Evolutionary conservation across 441 rosid genomes (phyloP).

Genomic region (Adansonia grandidieri): DNA sequence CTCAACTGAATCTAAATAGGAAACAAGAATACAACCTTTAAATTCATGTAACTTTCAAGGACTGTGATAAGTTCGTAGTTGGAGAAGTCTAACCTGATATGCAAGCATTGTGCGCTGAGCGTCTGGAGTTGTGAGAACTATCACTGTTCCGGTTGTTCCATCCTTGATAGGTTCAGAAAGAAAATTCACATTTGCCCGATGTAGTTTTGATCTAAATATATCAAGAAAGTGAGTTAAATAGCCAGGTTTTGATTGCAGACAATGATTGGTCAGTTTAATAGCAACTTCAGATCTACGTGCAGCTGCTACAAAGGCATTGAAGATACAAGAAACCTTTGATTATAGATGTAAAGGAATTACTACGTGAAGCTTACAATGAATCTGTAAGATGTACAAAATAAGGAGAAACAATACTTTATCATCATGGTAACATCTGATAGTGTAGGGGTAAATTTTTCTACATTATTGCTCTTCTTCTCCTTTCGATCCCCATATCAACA

Average conservation of each 20-base stretch:
- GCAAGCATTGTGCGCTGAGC: conserved; percentile 99
- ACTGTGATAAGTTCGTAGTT: background rate
- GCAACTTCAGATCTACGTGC: background rate
- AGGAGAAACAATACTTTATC: conserved; percentile 5
- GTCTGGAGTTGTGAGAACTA: conserved; percentile 94
- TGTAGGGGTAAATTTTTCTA: background rate
- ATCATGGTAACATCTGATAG: background rate
- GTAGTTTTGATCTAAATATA: conserved; percentile 68
- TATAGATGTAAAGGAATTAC: background rate
- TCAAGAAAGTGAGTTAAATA: conserved; percentile 6
- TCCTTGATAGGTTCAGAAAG: conserved; percentile 83
- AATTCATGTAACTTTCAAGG: conserved; percentile 10
- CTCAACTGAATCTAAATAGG: background rate
- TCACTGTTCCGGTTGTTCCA: conserved; percentile 97
- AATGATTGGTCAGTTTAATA: conserved; percentile 6
- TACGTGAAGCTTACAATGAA: background rate
- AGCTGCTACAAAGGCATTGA: background rate
- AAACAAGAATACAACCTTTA: conserved; percentile 9
- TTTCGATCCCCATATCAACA: background rate
- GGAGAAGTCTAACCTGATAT: conserved; percentile 61
- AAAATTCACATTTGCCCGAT: conserved; percentile 79
- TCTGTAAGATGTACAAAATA: background rate
- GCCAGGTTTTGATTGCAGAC: background rate
- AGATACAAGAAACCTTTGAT: background rate
- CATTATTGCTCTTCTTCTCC: background rate